Evolutionary conservation across 179 eudicot species (phyloP).

Genomic region (Sideroxylon spinosum): DNA sequence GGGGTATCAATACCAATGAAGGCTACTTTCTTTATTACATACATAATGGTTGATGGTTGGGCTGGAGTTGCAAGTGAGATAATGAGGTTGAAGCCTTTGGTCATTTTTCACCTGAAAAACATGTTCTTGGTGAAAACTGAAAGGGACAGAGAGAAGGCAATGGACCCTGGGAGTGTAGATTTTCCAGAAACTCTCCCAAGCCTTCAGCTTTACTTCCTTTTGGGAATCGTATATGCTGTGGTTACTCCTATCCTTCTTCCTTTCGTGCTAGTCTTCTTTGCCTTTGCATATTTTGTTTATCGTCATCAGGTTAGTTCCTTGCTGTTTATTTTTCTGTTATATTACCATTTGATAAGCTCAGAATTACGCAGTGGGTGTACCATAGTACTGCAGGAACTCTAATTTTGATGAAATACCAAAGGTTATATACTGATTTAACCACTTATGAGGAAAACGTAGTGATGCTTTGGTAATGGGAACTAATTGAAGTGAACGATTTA

Average conservation of each 20-base stretch:
- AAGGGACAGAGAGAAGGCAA: constrained; percentile 79
- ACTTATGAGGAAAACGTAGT: background rate
- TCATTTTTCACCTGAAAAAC: constrained; percentile 80
- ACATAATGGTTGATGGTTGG: constrained; percentile 98
- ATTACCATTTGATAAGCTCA: background rate
- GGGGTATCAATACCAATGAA: constrained; percentile 96
- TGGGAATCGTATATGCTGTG: constrained; percentile 88
- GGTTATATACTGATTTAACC: background rate
- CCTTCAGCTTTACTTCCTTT: constrained; percentile 84
- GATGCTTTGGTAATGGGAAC: background rate
- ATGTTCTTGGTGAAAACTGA: constrained; percentile 87
- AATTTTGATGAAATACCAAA: background rate
- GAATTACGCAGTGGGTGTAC: background rate
- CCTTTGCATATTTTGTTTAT: constrained; percentile 76
- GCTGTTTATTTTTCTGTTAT: background rate
- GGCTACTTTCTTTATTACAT: constrained; percentile 94
- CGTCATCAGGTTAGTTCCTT: constrained; percentile 75
- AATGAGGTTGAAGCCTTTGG: constrained; percentile 71
- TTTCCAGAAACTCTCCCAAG: constrained; percentile 62
- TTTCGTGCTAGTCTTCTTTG: constrained; percentile 79
- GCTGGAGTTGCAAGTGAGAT: constrained; percentile 92
- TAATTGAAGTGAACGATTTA: background rate
- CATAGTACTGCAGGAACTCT: background rate
- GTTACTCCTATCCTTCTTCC: constrained; percentile 89
- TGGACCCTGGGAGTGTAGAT: constrained; percentile 80